Base-by-base conservation (phyloP, 805 yeast genomes). In the Kurtzmaniella fragi region DNA sequence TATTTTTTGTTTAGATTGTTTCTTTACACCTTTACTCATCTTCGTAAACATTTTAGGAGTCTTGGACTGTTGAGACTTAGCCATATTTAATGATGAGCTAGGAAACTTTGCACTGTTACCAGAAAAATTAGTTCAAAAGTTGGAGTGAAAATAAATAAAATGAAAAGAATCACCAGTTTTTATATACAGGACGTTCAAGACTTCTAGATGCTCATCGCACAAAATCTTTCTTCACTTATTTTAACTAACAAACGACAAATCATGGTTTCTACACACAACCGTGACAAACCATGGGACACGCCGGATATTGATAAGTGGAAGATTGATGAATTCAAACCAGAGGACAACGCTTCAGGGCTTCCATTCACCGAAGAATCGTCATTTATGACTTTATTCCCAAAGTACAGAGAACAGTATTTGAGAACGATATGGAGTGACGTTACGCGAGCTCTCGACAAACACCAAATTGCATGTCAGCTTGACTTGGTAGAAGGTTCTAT, bases 231-330 rank as follows among this genome's bases (percentile, higher is more conserved):
- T 20, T 20, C 8, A 20, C 25, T 20, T 20, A 20, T 20, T 20
- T 8, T 20, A 20, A 20, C 25, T 5, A 32, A 6, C 26, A 31
- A 27, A 17, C 17, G 35, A 35, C 14, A 15, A 42, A 53, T 46
- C 32, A 91, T 91, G 99, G 88, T 84, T 17, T 87, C 96, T 2
- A 87, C 95, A 34, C 90, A 91, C 62, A 87, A 93, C 62, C 82
- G 80, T 56, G 98, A 93, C 53, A 91, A 91, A 63, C 98, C 98
- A 38, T 90, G 98, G 98, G 98, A 90, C 58, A 90, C 96, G 9
- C 87, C 84, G 15, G 96, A 89, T 50, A 81, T 90, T 42, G 95
- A 90, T 59, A 90, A 91, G 60, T 91, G 99, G 99, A 71, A 75
- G 50, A 70, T 80, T 28, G 95, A 87, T 28, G 95, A 88, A 41